Evolutionary conservation across 495 filamentous ascomycete species (phyloP).

Genomic region (Penicilliopsis zonata): DNA sequence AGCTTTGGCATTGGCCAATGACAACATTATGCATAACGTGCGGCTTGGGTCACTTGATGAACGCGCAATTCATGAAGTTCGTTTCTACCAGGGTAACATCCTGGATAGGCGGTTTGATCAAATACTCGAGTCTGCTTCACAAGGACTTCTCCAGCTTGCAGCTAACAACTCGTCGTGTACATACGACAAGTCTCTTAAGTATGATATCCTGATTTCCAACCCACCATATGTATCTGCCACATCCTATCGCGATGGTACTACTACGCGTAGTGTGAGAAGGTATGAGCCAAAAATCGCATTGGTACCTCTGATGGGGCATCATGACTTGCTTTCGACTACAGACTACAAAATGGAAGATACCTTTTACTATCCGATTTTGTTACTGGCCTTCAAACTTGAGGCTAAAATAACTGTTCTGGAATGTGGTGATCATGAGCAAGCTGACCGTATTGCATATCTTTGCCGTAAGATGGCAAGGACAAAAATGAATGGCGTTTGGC

Average conservation of each 20-base stretch:
- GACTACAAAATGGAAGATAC: slow-evolving; percentile 17
- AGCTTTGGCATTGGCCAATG: slow-evolving; percentile 48
- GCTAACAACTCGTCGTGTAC: too few species aligned
- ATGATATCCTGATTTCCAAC: slow-evolving; percentile 75
- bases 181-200: slow-evolving; percentile 9
- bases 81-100: slow-evolving; percentile 44
- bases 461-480: not conserved
- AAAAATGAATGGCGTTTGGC: not conserved
- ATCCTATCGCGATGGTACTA: slow-evolving; percentile 43
- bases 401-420: slow-evolving; percentile 24
- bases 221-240: slow-evolving; percentile 75
- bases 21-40: slow-evolving; percentile 48
- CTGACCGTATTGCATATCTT: slow-evolving; percentile 13
- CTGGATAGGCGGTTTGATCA: slow-evolving; percentile 22
- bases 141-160: too few species aligned
- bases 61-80: slow-evolving; percentile 23
- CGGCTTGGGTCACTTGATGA: slow-evolving; percentile 10
- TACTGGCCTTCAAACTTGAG: slow-evolving; percentile 8
- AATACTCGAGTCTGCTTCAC: too few species aligned
- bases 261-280: slow-evolving; percentile 59
- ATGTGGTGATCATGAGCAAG: slow-evolving; percentile 24
- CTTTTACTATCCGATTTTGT: slow-evolving; percentile 25
- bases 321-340: not conserved
- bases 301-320: slow-evolving; percentile 38
- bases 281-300: slow-evolving; percentile 72